Evolutionary conservation across 139 green algal genomes (phyloP), one percentile per base, ranked within the genome.

Genomic region (Micractinium conductrix): DNA sequence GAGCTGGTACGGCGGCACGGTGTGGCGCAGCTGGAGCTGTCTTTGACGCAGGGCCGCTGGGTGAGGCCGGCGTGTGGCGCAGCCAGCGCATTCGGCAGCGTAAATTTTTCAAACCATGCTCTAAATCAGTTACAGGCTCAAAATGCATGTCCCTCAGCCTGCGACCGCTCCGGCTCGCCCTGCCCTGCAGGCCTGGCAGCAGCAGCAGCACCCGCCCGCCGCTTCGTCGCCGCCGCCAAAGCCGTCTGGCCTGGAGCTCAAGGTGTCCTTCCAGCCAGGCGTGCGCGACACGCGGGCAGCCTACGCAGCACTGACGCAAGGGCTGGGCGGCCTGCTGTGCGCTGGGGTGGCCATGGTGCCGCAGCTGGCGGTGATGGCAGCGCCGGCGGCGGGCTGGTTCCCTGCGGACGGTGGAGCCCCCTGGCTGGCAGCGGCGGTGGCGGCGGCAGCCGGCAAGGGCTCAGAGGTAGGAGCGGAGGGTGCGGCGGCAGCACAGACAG

Each of bases 281-380:
- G 22, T 85, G 48, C 0, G 26, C 2, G 76, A 50, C 70, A 82
- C 72, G 0, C 26, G 80, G 30, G 48, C 76, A 12, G 71, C 85
- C 21, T 96, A 91, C 87, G 62, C 65, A 2, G 81, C 81, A 33
- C 85, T 96, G 2, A 93, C 86, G 21, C 87, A 92, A 17, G 81
- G 80, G 0, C 88, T 96, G 19, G 91, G 89, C 21, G 91, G 91
- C 22, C 81, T 95, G 44, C 91, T 96, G 62, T 96, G 94, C 67
- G 82, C 90, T 33, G 93, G 89, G 37, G 33, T 73, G 2, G 38
- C 45, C 17, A 44, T 45, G 14, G 68, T 60, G 76, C 65, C 48
- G 16, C 42, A 74, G 53, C 60, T 80, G 10, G 84, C 33, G 12
- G 63, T 84, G 24, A 53, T 87, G 75, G 75, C 67, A 10, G 84